Percentiles rank a stretch among this genome's conserved stretches.
Evolutionary conservation across 441 rosid species (phyloP).

Genomic region (Jatropha multifida): DNA sequence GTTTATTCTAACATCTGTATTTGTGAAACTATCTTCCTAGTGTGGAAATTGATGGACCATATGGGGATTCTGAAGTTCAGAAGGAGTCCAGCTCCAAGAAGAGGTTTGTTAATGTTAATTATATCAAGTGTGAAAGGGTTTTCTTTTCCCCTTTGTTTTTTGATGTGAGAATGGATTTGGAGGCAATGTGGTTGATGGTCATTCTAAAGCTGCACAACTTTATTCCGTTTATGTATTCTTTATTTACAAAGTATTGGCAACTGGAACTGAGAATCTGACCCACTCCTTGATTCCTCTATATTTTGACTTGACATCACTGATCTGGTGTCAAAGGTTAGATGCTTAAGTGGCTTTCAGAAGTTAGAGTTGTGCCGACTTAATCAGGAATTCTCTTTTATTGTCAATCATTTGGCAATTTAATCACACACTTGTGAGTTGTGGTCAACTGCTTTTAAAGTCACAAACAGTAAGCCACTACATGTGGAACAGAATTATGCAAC

Average conservation of each 20-base stretch:
- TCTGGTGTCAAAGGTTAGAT: background rate
- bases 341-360: background rate
- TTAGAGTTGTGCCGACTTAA: background rate
- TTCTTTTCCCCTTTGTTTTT: background rate
- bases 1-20: conserved; percentile 15
- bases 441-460: background rate
- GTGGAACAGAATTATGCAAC: conserved; percentile 5
- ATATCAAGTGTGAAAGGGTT: background rate
- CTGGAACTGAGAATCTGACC: conserved; percentile 8
- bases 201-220: background rate
- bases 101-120: conserved; percentile 43
- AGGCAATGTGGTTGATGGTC: background rate
- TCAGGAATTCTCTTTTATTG: background rate
- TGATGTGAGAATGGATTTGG: background rate
- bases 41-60: conserved; percentile 60
- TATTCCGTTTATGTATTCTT: background rate
- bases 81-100: conserved; percentile 80
- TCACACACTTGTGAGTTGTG: background rate
- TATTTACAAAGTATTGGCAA: conserved; percentile 2
- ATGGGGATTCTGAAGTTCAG: conserved; percentile 63
- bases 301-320: background rate
- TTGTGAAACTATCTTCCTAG: conserved; percentile 34
- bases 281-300: background rate
- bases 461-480: background rate
- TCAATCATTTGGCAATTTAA: background rate